Conservation (phyloP, 305 asterid species). For the Striga hermonthica region DNA sequence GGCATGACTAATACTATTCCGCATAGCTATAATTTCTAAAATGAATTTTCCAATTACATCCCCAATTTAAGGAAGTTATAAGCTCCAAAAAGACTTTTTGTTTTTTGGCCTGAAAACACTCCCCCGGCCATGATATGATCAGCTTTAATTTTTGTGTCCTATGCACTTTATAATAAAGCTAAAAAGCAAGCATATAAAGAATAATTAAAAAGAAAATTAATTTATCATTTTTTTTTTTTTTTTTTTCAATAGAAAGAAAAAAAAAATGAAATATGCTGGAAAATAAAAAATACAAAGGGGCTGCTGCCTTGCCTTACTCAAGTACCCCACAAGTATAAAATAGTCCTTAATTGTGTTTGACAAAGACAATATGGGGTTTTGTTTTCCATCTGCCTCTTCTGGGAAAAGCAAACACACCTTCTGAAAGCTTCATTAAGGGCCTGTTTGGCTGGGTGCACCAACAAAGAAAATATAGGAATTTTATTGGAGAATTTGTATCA, state of each 20-base stretch:
- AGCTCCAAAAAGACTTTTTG: constrained; percentile 61
- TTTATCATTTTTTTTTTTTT: not conserved
- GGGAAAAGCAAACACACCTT: constrained; percentile 49
- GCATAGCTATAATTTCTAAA: constrained; percentile 34
- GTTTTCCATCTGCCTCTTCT: constrained; percentile 43
- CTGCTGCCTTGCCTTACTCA: constrained; percentile 26
- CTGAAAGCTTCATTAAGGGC: constrained; percentile 37
- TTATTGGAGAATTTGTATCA: constrained; percentile 30
- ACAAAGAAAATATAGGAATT: constrained; percentile 43
- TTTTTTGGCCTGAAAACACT: constrained; percentile 71
- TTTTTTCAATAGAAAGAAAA: not conserved
- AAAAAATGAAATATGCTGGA: constrained; percentile 18
- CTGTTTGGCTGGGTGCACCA: constrained; percentile 46
- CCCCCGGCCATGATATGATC: constrained; percentile 40
- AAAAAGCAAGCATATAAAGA: constrained; percentile 55
- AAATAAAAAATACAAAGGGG: constrained; percentile 28
- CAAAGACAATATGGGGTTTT: constrained; percentile 26
- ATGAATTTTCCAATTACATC: not conserved
- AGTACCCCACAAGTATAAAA: constrained; percentile 79
- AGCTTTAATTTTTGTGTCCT: constrained; percentile 58
- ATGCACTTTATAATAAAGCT: constrained; percentile 56
- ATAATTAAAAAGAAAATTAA: constrained; percentile 22
- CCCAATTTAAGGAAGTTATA: constrained; percentile 58
- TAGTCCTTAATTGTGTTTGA: constrained; percentile 42
- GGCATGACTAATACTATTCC: too few relatives aligned